These are phyloP conservation scores for Yarrowia yakushimensis DNA, from an alignment of 805 yeast species.

Conservation along the genomic window DNA sequence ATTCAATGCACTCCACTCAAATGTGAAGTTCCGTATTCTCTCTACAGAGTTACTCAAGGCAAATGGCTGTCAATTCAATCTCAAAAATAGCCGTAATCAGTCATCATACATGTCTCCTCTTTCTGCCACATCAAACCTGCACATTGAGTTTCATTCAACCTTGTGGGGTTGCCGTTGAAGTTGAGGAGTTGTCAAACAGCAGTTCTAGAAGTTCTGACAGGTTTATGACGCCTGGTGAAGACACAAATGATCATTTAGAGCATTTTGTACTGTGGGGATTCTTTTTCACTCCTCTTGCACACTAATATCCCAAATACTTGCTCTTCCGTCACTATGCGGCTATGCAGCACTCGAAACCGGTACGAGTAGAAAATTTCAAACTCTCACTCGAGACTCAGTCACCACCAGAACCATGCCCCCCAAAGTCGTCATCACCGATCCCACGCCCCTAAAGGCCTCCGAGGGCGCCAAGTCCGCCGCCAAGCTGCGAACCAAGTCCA, in stretches of 20 bases:
- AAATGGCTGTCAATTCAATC: too few relatives aligned
- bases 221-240: too few relatives aligned
- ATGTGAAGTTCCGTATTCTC: too few relatives aligned
- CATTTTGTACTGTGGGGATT: too few relatives aligned
- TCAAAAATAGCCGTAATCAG: not conserved
- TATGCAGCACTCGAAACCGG: constrained; percentile 17
- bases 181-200: too few relatives aligned
- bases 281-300: too few relatives aligned
- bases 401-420: constrained; percentile 29
- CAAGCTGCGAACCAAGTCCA: constrained; percentile 39
- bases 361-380: not conserved
- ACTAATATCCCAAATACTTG: not conserved
- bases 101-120: not conserved
- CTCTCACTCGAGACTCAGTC: not conserved
- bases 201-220: too few relatives aligned
- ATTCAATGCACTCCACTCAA: not conserved
- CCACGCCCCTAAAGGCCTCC: constrained; percentile 39
- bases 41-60: too few relatives aligned
- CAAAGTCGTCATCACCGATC: constrained; percentile 36
- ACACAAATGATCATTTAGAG: too few relatives aligned
- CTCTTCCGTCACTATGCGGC: constrained; percentile 10
- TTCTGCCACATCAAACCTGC: constrained; percentile 10
- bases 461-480: constrained; percentile 41
- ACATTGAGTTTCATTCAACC: not conserved
- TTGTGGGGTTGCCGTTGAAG: not conserved